Base-by-base conservation (phyloP, 495 filamentous ascomycete genomes). In the Penicillium cataractarum region DNA sequence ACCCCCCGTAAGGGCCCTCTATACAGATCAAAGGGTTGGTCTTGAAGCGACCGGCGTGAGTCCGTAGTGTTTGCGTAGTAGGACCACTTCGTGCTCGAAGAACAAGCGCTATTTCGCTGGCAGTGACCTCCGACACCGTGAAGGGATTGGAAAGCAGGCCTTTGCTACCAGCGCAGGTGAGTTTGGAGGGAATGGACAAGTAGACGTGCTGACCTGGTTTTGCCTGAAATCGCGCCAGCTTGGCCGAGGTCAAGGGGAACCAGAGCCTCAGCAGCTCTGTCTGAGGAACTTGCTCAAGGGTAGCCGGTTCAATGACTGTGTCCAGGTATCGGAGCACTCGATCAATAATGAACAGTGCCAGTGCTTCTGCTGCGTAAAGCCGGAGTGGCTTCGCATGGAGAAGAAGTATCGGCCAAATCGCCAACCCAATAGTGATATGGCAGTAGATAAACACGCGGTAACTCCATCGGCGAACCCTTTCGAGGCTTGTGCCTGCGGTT, bases 401-500 rank as follows among this genome's bases (percentile, higher is more conserved):
- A 46, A 61, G 52, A 6, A 61, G 49, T 15, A 54, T 48, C 5
- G 51, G 58, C 21, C 50, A 26, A 21, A 61, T 37, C 5, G 35
- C 49, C 49, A 61, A 4, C 0, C 58, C 58, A 17, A 55, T 35
- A 31, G 37, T 21, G 22, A 61, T 27, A 33, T 61, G 58, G 37
- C 48, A 61, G 50, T 54, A 42, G n/a, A 61, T 44, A 22, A 61
- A 61, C 13, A 61, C 27, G 21, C 58, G 58, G 26, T 61, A 61
- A 32, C 50, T 61, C 58, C 48, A 54, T 33, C 17, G 19, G n/a
- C 58, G 58, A 12, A 61, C 32, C 13, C 1, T 27, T 22, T 46
- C 48, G 7, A 61, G 33, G 19, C 58, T 55, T 33, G 58, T 61
- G 27, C 26, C 19, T 31, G 49, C 35, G 29, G 37, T 54, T 0